These are phyloP conservation scores for Irpex sp. DNA, from an alignment of 1,284 basidiomycete genomes.

Conservation along the genomic window DNA sequence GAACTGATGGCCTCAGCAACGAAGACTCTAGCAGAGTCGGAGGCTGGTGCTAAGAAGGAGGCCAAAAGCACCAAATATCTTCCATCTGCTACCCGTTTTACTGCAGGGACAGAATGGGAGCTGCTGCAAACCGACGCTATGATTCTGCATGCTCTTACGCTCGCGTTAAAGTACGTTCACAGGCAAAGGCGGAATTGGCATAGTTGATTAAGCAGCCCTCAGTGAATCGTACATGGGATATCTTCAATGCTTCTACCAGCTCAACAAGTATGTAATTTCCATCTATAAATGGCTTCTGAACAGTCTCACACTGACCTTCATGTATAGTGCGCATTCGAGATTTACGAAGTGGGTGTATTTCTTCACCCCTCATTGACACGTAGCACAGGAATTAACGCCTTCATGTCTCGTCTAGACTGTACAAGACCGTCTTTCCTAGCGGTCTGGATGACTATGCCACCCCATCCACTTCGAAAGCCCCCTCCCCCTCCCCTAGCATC, in stretches of 20 bases:
- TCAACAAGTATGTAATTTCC: conserved; percentile 43
- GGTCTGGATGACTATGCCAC: conserved; percentile 52
- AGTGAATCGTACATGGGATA: conserved; percentile 78
- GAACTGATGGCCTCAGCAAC: conserved; percentile 54
- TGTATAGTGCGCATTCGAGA: conserved; percentile 59
- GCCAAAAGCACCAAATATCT: conserved; percentile 39
- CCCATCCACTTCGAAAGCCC: conserved; percentile 38
- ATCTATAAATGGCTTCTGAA: background rate
- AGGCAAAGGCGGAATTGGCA: background rate
- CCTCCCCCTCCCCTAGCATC: conserved; percentile 35
- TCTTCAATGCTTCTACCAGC: conserved; percentile 66
- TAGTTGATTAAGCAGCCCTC: conserved; percentile 1
- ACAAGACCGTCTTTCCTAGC: conserved; percentile 65
- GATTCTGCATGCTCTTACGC: conserved; percentile 61
- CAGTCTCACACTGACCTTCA: background rate
- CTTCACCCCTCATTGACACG: background rate
- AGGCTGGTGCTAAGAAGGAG: conserved; percentile 54
- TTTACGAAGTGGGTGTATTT: conserved; percentile 51
- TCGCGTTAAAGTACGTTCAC: conserved; percentile 53
- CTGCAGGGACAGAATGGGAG: conserved; percentile 66
- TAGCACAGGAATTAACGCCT: background rate
- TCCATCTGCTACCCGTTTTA: conserved; percentile 40
- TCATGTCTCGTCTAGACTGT: conserved; percentile 42
- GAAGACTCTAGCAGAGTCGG: conserved; percentile 47
- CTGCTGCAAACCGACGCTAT: conserved; percentile 66